phyloP scores from a whole-genome alignment of 108 stramenopile genomes.

The Fragilaria crotonensis region DNA sequence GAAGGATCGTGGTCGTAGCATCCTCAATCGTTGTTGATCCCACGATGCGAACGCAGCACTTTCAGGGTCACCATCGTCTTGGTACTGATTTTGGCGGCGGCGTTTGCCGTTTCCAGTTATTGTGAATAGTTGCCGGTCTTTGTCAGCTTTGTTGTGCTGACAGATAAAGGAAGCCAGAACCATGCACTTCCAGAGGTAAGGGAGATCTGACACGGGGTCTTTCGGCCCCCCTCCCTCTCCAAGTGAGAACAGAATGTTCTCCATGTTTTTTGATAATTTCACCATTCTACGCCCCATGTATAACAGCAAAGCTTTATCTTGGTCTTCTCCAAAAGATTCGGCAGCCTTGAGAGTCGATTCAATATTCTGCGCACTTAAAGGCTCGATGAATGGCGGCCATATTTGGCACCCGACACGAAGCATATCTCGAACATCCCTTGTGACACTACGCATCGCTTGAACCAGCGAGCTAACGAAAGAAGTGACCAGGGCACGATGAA shows the following conservation, averaged over 20 bases:
- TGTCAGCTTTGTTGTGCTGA: constrained; percentile 56
- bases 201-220: constrained; percentile 3
- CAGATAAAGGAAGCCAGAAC: constrained; percentile 65
- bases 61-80: constrained; percentile 16
- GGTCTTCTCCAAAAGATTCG: not conserved
- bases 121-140: constrained; percentile 51
- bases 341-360: constrained; percentile 6
- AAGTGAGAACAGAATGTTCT: not conserved
- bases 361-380: constrained; percentile 18
- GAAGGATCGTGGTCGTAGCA: constrained; percentile 40
- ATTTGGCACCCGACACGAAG: constrained; percentile 39
- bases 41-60: constrained; percentile 33
- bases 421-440: constrained; percentile 52
- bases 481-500: constrained; percentile 5
- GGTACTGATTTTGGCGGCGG: constrained; percentile 13
- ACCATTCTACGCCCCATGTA: not conserved
- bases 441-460: constrained; percentile 33
- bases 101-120: constrained; percentile 43
- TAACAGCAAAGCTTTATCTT: not conserved
- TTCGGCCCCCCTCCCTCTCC: not conserved
- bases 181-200: constrained; percentile 50
- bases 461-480: constrained; percentile 53
- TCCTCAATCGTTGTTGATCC: constrained; percentile 31
- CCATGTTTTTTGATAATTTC: not conserved
- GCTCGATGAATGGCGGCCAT: constrained; percentile 47